Conservation (phyloP, 495 filamentous ascomycete genomes). For the Penicillium coprophilum region DNA sequence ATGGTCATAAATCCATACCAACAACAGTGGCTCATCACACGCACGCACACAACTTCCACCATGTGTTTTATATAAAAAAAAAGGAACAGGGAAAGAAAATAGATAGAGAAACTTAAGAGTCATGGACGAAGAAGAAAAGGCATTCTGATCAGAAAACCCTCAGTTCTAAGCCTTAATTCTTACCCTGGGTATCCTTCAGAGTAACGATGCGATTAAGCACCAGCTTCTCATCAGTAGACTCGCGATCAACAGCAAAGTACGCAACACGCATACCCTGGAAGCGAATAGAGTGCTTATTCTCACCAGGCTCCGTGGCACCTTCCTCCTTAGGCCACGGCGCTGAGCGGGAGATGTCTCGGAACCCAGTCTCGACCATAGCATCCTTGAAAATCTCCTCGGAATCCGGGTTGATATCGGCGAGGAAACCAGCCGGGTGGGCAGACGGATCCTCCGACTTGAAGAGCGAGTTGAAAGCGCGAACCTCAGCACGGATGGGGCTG, state of each 20-base stretch:
- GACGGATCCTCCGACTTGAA: constrained; percentile 85
- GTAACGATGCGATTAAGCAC: constrained; percentile 91
- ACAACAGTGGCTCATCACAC: constrained; percentile 11
- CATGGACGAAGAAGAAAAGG: neutral
- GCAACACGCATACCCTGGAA: constrained; percentile 93
- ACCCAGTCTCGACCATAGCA: constrained; percentile 81
- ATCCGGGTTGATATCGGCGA: constrained; percentile 81
- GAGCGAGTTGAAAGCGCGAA: constrained; percentile 75
- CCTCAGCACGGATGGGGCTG: constrained; percentile 71
- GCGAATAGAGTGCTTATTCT: constrained; percentile 63
- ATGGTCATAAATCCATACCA: constrained; percentile 23
- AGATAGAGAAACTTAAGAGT: neutral
- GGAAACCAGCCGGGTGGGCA: constrained; percentile 68
- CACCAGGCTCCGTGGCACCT: constrained; percentile 36
- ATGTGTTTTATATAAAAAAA: neutral
- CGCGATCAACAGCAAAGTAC: constrained; percentile 81
- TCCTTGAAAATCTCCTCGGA: constrained; percentile 74
- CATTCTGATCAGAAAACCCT: neutral
- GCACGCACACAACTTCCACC: constrained; percentile 3
- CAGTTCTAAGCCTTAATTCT: constrained; percentile 18
- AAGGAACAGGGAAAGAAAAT: neutral
- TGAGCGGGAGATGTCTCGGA: constrained; percentile 70
- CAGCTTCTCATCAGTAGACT: constrained; percentile 71
- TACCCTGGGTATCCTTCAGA: constrained; percentile 66
- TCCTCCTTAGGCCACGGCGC: constrained; percentile 83